Evolutionary conservation across 805 yeast species (phyloP).

Genomic region (Torulaspora microellipsoides): DNA sequence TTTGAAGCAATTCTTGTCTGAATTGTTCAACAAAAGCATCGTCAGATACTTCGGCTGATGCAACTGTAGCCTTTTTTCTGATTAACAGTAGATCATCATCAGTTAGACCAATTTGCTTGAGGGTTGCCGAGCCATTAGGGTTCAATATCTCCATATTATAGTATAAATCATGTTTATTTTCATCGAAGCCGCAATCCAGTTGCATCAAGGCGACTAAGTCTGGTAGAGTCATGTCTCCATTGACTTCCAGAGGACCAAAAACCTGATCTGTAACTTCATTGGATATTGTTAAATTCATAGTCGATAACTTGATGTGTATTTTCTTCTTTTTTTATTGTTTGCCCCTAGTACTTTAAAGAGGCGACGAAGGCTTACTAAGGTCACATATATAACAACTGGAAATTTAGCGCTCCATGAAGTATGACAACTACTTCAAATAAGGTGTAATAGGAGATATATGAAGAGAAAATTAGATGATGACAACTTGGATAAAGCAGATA

Average conservation of each 20-base stretch:
- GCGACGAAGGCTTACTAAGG: background rate
- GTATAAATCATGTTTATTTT: constrained; percentile 44
- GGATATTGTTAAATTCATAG: constrained; percentile 51
- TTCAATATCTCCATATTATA: constrained; percentile 43
- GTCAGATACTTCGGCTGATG: constrained; percentile 10
- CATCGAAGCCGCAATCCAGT: constrained; percentile 57
- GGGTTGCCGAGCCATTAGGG: constrained; percentile 30
- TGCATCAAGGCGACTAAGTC: constrained; percentile 73
- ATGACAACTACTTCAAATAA: background rate
- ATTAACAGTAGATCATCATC: constrained; percentile 57
- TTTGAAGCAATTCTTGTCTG: constrained; percentile 45
- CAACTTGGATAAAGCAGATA: background rate
- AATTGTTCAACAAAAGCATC: constrained; percentile 40
- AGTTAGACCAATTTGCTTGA: constrained; percentile 46
- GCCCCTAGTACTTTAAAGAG: background rate
- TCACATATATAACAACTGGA: background rate
- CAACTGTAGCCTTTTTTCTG: constrained; percentile 23
- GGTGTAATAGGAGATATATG: background rate
- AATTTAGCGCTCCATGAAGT: too few relatives aligned
- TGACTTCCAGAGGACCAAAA: constrained; percentile 52
- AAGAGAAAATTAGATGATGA: constrained; percentile 10
- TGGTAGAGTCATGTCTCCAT: constrained; percentile 54
- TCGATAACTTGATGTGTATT: background rate
- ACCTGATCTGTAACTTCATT: constrained; percentile 47
- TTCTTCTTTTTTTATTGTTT: background rate